Evolutionary conservation across 2,329 filamentous ascomycete species (phyloP).

Genomic region (Epichloe sylvatica): DNA sequence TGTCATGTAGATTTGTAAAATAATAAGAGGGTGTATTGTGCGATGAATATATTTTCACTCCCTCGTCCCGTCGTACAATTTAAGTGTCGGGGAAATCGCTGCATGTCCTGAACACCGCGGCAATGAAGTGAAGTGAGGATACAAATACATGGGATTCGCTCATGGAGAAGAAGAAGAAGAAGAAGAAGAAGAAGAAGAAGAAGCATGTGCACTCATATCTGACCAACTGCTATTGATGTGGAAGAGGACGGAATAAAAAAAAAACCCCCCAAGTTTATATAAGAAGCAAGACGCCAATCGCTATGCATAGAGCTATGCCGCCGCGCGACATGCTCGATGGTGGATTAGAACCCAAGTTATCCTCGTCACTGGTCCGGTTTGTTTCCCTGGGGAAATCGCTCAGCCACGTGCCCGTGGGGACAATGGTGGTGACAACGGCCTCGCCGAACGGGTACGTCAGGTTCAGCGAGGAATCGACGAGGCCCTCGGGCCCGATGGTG

Average conservation of each 20-base stretch:
- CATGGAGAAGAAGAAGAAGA: no score
- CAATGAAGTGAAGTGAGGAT: no score
- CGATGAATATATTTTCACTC: no score
- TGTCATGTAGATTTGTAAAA: no score
- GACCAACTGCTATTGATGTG: no score
- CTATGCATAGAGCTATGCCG: conserved; percentile 21
- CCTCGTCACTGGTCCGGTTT: conserved; percentile 10
- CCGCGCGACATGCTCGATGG: conserved; percentile 9
- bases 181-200: no score
- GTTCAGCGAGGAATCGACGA: conserved; percentile 32
- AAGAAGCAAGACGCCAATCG: conserved; percentile 25
- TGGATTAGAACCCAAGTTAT: conserved; percentile 9
- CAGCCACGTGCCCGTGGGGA: conserved; percentile 15
- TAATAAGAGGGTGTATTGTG: no score
- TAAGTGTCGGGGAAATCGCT: no score
- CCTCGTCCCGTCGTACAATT: no score
- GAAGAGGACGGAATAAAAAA: not conserved
- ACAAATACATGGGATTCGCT: no score
- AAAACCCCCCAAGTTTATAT: conserved; percentile 10
- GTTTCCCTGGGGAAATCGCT: conserved; percentile 15
- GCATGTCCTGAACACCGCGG: no score
- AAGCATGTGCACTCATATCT: no score
- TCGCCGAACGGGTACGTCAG: conserved; percentile 32
- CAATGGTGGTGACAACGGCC: conserved; percentile 28
- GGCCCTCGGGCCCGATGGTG: conserved; percentile 33